Evolutionary conservation across 2,329 filamentous ascomycete genomes (phyloP).

Genomic region (Bipolaris zeicola): DNA sequence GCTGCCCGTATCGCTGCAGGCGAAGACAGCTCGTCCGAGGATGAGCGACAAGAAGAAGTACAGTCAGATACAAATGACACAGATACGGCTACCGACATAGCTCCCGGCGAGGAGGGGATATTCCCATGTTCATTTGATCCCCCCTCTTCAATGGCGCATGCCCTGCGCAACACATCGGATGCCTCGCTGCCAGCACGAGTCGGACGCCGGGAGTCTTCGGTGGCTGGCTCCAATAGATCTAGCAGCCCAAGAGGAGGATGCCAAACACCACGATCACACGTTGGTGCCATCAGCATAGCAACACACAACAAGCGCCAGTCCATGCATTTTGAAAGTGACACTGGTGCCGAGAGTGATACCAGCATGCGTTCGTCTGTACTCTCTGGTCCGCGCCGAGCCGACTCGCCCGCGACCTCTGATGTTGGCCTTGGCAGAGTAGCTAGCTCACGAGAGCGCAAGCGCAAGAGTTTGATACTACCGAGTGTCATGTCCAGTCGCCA

Average conservation of each 20-base stretch:
- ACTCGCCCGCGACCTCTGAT: constrained; percentile 84
- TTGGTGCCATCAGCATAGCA: constrained; percentile 63
- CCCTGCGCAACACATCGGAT: constrained; percentile 61
- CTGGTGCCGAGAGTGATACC: constrained; percentile 82
- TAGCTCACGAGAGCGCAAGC: constrained; percentile 81
- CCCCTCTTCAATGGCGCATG: constrained; percentile 61
- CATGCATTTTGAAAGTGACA: constrained; percentile 81
- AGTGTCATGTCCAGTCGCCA: constrained; percentile 80
- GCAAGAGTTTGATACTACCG: constrained; percentile 83
- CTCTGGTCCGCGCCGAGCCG: constrained; percentile 73
- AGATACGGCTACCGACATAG: constrained; percentile 33
- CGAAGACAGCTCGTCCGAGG: constrained; percentile 76
- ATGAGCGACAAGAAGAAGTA: constrained; percentile 53
- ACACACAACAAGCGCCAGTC: constrained; percentile 74
- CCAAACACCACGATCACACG: constrained; percentile 85
- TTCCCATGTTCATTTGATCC: constrained; percentile 65
- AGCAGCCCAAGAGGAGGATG: constrained; percentile 84
- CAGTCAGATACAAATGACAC: constrained; percentile 51
- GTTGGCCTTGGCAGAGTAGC: constrained; percentile 76
- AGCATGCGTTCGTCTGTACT: constrained; percentile 82
- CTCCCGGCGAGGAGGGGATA: constrained; percentile 58
- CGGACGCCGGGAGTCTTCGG: constrained; percentile 62
- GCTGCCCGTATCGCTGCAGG: constrained; percentile 87
- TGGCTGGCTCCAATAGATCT: constrained; percentile 78
- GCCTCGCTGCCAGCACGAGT: constrained; percentile 52